phyloP scores from a whole-genome alignment of 1,139 yeast species.

The Zygosaccharomyces pseudobailii region DNA sequence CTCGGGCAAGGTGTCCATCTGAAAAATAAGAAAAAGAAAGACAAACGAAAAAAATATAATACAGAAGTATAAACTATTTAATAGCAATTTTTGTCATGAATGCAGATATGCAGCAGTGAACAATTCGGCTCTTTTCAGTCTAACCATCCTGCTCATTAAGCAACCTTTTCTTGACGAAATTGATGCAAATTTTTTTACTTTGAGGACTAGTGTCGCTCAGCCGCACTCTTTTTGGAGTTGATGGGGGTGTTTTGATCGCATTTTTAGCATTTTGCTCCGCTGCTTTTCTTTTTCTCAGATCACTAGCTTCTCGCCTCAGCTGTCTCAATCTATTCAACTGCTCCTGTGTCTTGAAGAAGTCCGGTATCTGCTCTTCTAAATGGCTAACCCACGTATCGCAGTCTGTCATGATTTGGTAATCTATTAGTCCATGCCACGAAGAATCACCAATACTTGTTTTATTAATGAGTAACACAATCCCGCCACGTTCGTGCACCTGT shows the following conservation, averaged over 20 bases:
- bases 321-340: slow-evolving; percentile 28
- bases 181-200: slow-evolving; percentile 1
- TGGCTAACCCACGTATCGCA: slow-evolving; percentile 71
- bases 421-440: slow-evolving; percentile 54
- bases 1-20: too few relatives aligned
- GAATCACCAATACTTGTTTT: slow-evolving; percentile 45
- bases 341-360: slow-evolving; percentile 31
- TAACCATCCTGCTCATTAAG: slow-evolving; percentile 1
- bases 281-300: slow-evolving; percentile 23
- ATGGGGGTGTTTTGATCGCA: slow-evolving; percentile 15
- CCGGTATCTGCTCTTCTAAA: slow-evolving; percentile 28
- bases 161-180: slow-evolving; percentile 8
- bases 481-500: slow-evolving; percentile 61
- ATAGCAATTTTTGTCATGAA: neutral
- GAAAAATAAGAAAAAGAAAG: neutral
- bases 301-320: slow-evolving; percentile 32
- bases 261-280: slow-evolving; percentile 10
- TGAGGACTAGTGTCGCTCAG: neutral
- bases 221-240: slow-evolving; percentile 10
- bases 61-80: too few relatives aligned
- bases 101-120: neutral
- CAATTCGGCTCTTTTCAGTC: neutral
- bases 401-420: slow-evolving; percentile 59
- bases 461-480: slow-evolving; percentile 51
- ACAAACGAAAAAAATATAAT: neutral